Conservation (phyloP, 2,329 filamentous ascomycete genomes). For the Xylariaceae sp. region DNA sequence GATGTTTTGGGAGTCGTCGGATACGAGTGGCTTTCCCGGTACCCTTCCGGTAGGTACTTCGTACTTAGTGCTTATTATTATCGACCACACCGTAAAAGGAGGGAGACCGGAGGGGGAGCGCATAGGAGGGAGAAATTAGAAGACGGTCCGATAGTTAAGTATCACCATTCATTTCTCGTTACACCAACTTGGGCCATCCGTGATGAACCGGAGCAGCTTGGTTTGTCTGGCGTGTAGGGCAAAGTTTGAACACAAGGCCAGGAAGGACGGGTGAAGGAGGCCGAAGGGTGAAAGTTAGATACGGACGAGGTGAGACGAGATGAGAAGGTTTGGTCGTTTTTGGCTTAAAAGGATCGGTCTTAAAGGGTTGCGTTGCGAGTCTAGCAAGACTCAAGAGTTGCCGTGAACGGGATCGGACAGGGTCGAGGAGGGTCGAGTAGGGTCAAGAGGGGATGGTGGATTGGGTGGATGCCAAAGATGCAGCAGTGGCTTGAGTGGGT, state of each 20-base stretch:
- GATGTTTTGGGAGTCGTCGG: constrained; percentile 18
- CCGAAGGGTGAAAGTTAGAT: background rate
- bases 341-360: no score
- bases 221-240: background rate
- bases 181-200: constrained; percentile 15
- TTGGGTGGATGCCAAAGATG: background rate
- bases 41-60: constrained; percentile 17
- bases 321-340: constrained; percentile 8
- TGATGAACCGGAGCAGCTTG: background rate
- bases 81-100: constrained; percentile 8
- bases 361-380: no score
- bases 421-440: constrained; percentile 22
- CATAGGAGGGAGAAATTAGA: background rate
- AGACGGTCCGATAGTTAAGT: background rate
- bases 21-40: constrained; percentile 22
- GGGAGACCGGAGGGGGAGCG: background rate
- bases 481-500: constrained; percentile 16
- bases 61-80: constrained; percentile 24
- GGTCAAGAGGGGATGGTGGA: constrained; percentile 3
- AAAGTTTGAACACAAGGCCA: constrained; percentile 4
- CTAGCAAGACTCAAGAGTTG: constrained; percentile 30
- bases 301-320: background rate
- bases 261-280: constrained; percentile 7
- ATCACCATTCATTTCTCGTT: constrained; percentile 13
- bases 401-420: constrained; percentile 35